Base-by-base conservation (phyloP, 2,329 filamentous ascomycete genomes). In the Diplodia sapinea region DNA sequence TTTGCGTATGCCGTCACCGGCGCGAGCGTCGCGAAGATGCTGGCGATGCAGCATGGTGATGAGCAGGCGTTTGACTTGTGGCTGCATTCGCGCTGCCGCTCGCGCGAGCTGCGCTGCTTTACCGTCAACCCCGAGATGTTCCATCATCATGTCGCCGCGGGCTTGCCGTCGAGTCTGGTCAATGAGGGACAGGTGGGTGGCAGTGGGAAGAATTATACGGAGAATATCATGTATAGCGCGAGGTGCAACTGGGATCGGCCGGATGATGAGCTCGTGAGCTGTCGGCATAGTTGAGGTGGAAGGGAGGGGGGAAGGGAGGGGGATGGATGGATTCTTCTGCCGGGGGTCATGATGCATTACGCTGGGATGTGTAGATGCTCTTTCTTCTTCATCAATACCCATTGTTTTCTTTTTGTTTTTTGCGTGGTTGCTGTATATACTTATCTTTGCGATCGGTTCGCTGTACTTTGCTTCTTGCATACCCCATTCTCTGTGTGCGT, bases 121-220 rank as follows among this genome's bases (percentile, higher is more conserved):
- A 66, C 54, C 29, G 68, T 68, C 20, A 70, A 70, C 62, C 68
- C 69, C 26, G 69, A 70, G 40, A 57, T 70, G 40, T 70, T 70
- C 61, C 69, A 70, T 38, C 69, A 70, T 54, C 68, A 70, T 40
- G 36, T 67, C 12, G 54, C 57, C 5, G 68, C 65, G 5, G 69
- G 68, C 8, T 13, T 67, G 56, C 55, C 33, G 23, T 23, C 65
- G 15, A 70, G 62, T 15, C 65, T 70, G 1, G 68, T 69, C 26
- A 69, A 70, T 36, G 68, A 66, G 26, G 49, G 57, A 7, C 29
- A 49, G 33, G 47, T 66, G 20, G 20, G 15, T 20, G 38, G 56
- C 4, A 40, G 51, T 1, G 50, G 20, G 5, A 49, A 36, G n/a
- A 68, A 68, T 15, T 56, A 43, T 29, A 70, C 68, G 15, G 59